Conservation (phyloP, 306 rosid genomes). For the Dryas octopetala region DNA sequence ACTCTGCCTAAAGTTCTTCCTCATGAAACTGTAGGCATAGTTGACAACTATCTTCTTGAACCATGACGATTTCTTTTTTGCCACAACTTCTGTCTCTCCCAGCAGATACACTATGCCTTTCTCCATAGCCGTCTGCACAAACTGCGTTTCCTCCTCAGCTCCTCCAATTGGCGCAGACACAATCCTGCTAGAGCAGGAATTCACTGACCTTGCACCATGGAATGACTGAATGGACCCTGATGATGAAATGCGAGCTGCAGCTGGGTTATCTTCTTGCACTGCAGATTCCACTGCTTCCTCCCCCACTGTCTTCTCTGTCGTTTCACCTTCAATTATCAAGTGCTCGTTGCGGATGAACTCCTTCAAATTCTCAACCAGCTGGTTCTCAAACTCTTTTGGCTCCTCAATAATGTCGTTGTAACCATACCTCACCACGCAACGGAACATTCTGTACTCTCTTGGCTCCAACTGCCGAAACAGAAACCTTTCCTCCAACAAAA, state of each 20-base stretch:
- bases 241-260: neutral
- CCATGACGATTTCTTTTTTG: conserved; percentile 55
- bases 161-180: conserved; percentile 28
- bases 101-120: conserved; percentile 69
- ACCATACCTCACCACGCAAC: conserved; percentile 81
- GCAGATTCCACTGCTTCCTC: neutral
- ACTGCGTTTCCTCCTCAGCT: conserved; percentile 53
- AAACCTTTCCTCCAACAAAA: conserved; percentile 59
- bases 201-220: conserved; percentile 1
- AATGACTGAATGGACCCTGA: conserved; percentile 10
- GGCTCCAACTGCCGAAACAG: conserved; percentile 68
- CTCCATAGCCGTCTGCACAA: conserved; percentile 55
- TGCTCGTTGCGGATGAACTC: conserved; percentile 45
- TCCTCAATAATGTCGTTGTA: conserved; percentile 54
- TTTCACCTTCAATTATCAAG: conserved; percentile 30
- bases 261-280: neutral
- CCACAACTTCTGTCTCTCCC: conserved; percentile 73
- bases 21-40: conserved; percentile 55
- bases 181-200: conserved; percentile 26
- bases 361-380: conserved; percentile 55
- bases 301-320: neutral
- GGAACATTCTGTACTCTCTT: conserved; percentile 53
- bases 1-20: conserved; percentile 69
- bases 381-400: conserved; percentile 51
- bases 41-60: conserved; percentile 64